Percentiles rank a stretch among this genome's conserved stretches.
Conservation (phyloP, 495 filamentous ascomycete genomes). For the Penicillium desertorum region DNA sequence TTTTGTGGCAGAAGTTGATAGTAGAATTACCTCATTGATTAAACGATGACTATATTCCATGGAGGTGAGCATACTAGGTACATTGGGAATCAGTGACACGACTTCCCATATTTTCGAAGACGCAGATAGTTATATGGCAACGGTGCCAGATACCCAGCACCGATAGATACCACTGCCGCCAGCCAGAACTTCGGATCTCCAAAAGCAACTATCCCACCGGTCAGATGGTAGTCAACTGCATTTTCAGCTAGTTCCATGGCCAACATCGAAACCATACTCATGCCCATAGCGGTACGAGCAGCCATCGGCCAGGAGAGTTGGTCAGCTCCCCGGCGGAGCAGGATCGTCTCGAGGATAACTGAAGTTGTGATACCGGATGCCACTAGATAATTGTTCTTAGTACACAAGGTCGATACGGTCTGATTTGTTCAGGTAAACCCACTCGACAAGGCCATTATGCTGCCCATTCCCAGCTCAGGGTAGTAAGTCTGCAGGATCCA, state of each 20-base stretch:
- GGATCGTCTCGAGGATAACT: slow-evolving; percentile 43
- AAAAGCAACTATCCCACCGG: slow-evolving; percentile 38
- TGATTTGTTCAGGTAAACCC: slow-evolving; percentile 3
- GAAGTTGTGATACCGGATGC: slow-evolving; percentile 44
- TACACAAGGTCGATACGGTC: not conserved
- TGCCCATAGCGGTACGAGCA: slow-evolving; percentile 44
- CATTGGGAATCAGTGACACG: slow-evolving; percentile 35
- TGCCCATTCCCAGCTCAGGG: slow-evolving; percentile 37
- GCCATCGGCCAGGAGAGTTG: slow-evolving; percentile 39
- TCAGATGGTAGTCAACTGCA: slow-evolving; percentile 48
- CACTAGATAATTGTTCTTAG: slow-evolving; percentile 31
- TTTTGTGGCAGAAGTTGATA: not conserved
- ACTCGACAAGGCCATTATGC: slow-evolving; percentile 45
- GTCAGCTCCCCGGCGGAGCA: slow-evolving; percentile 43
- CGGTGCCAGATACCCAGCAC: slow-evolving; percentile 44
- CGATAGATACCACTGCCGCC: slow-evolving; percentile 37
- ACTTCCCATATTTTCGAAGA: slow-evolving; percentile 41
- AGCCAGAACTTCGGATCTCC: slow-evolving; percentile 38
- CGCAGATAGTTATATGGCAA: slow-evolving; percentile 50
- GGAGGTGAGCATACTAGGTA: not conserved
- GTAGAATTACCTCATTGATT: not conserved
- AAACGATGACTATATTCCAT: not conserved
- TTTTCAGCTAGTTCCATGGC: slow-evolving; percentile 50
- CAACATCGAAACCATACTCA: slow-evolving; percentile 51
- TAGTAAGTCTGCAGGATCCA: slow-evolving; percentile 40